phyloP scores from a whole-genome alignment of 306 rosid genomes.

The Carpinus viminea region DNA sequence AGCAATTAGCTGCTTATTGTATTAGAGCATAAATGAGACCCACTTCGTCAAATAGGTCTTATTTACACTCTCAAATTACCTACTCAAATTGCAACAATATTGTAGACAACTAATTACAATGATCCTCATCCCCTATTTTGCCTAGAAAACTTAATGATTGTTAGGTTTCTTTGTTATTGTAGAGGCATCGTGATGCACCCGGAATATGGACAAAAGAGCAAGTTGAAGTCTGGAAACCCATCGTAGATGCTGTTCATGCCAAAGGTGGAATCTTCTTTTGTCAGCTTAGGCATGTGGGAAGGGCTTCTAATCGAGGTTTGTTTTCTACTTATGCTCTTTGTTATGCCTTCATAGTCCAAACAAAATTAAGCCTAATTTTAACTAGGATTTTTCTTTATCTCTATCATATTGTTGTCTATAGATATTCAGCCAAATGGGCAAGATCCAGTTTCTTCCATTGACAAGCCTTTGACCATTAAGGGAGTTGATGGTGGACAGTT shows the following conservation, averaged over 20 bases:
- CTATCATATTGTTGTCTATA: background rate
- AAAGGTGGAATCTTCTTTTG: too few relatives aligned
- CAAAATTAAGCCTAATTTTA: background rate
- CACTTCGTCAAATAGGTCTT: too few relatives aligned
- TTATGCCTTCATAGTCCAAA: too few relatives aligned
- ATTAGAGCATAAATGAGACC: too few relatives aligned
- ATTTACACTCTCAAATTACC: too few relatives aligned
- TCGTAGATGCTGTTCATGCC: too few relatives aligned
- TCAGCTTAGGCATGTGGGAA: too few relatives aligned
- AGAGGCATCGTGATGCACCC: constrained; percentile 35
- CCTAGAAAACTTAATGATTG: background rate
- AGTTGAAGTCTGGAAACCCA: constrained; percentile 48
- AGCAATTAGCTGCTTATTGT: too few relatives aligned
- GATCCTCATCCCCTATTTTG: background rate
- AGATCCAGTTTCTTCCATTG: constrained; percentile 57
- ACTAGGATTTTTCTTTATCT: background rate
- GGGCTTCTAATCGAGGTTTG: too few relatives aligned
- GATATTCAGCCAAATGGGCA: constrained; percentile 33
- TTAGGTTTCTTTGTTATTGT: background rate
- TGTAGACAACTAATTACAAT: background rate
- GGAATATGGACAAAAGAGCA: constrained; percentile 58
- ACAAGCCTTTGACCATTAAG: constrained; percentile 39
- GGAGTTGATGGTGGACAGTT: constrained; percentile 32
- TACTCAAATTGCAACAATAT: too few relatives aligned
- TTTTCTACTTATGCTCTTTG: too few relatives aligned